phyloP scores from a whole-genome alignment of 139 green algal genomes.

The Coelastrella sp. region DNA sequence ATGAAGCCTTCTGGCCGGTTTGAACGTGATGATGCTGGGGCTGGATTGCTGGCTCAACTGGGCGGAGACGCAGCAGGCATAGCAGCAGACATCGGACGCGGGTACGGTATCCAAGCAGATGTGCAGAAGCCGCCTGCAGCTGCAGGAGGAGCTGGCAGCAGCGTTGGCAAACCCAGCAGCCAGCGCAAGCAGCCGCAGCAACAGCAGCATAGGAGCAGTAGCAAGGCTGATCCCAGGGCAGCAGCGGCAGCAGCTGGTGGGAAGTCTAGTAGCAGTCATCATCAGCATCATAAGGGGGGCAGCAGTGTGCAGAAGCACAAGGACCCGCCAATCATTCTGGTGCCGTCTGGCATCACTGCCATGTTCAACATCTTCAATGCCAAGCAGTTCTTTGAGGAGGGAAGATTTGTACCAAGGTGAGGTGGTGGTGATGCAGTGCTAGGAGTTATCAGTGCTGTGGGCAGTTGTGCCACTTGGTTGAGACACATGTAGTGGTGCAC shows the following conservation, averaged over 20 bases:
- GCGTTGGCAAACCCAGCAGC: slow-evolving; percentile 9
- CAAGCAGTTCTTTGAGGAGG: slow-evolving; percentile 59
- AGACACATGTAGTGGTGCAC: too few relatives aligned
- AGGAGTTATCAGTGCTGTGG: not conserved
- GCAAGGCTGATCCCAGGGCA: not conserved
- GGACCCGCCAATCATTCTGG: slow-evolving; percentile 65
- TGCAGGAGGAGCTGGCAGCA: slow-evolving; percentile 42
- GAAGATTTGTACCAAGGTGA: slow-evolving; percentile 34
- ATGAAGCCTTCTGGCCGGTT: slow-evolving; percentile 58
- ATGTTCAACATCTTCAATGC: slow-evolving; percentile 74
- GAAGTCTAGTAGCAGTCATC: not conserved
- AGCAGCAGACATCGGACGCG: slow-evolving; percentile 8
- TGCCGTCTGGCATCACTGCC: slow-evolving; percentile 64
- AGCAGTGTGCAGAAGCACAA: slow-evolving; percentile 1
- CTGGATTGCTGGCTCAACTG: slow-evolving; percentile 54
- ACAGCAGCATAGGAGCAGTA: slow-evolving; percentile 31
- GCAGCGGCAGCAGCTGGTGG: slow-evolving; percentile 44
- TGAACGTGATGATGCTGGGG: slow-evolving; percentile 51
- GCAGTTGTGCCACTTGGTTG: too few relatives aligned
- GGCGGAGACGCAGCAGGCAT: slow-evolving; percentile 29
- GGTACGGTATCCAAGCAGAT: slow-evolving; percentile 36
- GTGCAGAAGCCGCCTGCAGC: slow-evolving; percentile 31
- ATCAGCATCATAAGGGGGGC: slow-evolving; percentile 20
- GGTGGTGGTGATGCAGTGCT: not conserved
- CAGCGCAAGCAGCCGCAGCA: slow-evolving; percentile 9